Evolutionary conservation across 306 rosid genomes (phyloP).

Genomic region (Vigna angularis): DNA sequence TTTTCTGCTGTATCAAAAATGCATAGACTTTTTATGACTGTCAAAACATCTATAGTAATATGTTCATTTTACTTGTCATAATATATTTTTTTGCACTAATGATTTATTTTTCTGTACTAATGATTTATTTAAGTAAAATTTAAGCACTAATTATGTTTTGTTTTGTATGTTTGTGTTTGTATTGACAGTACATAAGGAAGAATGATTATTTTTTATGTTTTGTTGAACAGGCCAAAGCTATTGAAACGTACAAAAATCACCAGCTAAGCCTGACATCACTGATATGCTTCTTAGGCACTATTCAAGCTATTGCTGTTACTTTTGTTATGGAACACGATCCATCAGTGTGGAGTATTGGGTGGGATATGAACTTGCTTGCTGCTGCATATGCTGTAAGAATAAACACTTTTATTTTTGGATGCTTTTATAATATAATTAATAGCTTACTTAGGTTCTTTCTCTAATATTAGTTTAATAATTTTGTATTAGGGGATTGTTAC

Average conservation of each 20-base stretch:
- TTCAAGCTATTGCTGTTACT: slow-evolving; percentile 75
- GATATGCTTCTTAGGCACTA: slow-evolving; percentile 78
- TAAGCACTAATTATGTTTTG: neutral
- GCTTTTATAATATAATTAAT: too few relatives aligned
- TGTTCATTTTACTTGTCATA: too few relatives aligned
- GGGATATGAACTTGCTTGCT: slow-evolving; percentile 90
- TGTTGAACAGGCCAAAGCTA: slow-evolving; percentile 63
- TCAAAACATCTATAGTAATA: too few relatives aligned
- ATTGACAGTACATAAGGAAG: neutral
- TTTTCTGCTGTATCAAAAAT: too few relatives aligned
- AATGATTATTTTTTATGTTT: neutral
- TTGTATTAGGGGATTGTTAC: slow-evolving; percentile 72
- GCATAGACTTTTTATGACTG: too few relatives aligned
- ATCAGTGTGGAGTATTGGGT: slow-evolving; percentile 82
- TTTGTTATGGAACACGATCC: slow-evolving; percentile 71
- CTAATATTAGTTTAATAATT: neutral
- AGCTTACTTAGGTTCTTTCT: neutral
- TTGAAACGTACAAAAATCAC: slow-evolving; percentile 86
- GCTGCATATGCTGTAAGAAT: slow-evolving; percentile 84
- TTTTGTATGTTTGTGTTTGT: neutral
- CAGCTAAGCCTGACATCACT: slow-evolving; percentile 78
- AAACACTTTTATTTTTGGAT: too few relatives aligned
- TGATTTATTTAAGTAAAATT: neutral
- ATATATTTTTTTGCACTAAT: too few relatives aligned
- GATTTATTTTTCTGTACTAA: too few relatives aligned